Evolutionary conservation across 2,329 filamentous ascomycete genomes (phyloP).

Genomic region (Trichoderma sp.): DNA sequence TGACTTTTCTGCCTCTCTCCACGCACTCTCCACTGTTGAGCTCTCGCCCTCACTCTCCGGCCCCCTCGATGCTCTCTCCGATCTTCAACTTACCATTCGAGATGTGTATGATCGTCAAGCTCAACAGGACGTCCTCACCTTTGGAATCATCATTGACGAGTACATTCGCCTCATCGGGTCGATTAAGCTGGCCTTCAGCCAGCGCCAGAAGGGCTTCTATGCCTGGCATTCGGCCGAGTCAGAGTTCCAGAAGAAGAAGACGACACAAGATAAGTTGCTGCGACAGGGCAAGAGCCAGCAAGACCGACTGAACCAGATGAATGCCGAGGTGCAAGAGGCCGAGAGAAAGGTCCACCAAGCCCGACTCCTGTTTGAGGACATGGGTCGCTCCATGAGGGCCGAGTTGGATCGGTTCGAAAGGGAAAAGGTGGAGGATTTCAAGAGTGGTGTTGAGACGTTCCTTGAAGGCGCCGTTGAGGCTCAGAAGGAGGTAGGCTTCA

Average conservation of each 20-base stretch:
- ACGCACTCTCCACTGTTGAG: conserved; percentile 87
- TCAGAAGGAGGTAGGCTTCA: conserved; percentile 78
- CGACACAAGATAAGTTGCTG: conserved; percentile 89
- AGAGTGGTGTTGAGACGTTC: conserved; percentile 96
- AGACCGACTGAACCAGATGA: conserved; percentile 87
- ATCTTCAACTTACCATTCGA: conserved; percentile 87
- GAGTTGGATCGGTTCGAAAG: conserved; percentile 93
- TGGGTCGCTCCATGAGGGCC: conserved; percentile 86
- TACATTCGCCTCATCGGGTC: conserved; percentile 95
- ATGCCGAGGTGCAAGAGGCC: conserved; percentile 89
- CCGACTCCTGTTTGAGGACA: conserved; percentile 88
- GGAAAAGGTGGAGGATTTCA: conserved; percentile 99
- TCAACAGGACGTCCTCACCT: conserved; percentile 91
- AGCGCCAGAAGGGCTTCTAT: conserved; percentile 94
- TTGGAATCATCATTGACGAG: conserved; percentile 97
- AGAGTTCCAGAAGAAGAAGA: conserved; percentile 84
- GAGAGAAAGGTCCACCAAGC: conserved; percentile 92
- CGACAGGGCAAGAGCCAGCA: conserved; percentile 94
- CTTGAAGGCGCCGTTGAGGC: conserved; percentile 95
- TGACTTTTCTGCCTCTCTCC: conserved; percentile 90
- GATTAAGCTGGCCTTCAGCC: conserved; percentile 87
- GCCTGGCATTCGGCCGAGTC: conserved; percentile 89
- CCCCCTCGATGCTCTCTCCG: conserved; percentile 85
- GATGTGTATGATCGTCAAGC: conserved; percentile 96
- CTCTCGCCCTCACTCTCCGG: conserved; percentile 83